Evolutionary conservation across 352 stramenopile species (phyloP), one percentile per base, ranked within the genome.

Genomic region (Globisporangium splendens): DNA sequence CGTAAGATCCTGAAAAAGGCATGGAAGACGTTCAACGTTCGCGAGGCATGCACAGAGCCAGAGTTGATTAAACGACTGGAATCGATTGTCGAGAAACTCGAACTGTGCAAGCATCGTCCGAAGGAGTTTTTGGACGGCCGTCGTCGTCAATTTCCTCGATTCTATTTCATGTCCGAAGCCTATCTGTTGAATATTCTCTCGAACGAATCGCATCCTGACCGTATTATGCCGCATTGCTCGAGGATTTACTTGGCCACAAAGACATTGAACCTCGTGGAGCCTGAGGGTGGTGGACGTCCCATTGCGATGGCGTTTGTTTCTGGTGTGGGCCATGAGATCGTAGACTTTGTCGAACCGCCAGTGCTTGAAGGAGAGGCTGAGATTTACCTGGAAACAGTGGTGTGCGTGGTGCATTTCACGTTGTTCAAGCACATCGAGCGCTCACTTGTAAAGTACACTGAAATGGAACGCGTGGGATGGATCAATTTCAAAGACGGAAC

Each of bases 221-320:
- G 96, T 8, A 96, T 98, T 35, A 96, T 98, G 80, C 84, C 89
- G 13, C 95, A 98, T 65, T 96, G 91, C 61, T 95, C 95, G 39
- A 98, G 98, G 73, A 96, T 98, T 31, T 98, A 98, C 62, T 69
- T 98, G 28, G 95, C 88, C 15, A 97, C 87, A 7, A 98, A 98
- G 69, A 97, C 90, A 1, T 69, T 98, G 28, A 86, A 79, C 2
- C 71, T 98, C 8, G 76, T 90, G 7, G 82, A 94, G 8, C 69
- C 66, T 20, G 67, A 63, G 3, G 64, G 59, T 5, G 77, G 75
- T 10, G 70, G 83, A 38, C 77, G 91, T 1, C 93, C 94, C 1
- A 79, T 91, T 18, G 92, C 95, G 13, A 96, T 83, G 4, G 77
- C 86, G 56, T 98, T 97, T 56, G 90, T 98, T 12, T 94, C 95